phyloP scores from a whole-genome alignment of 2,329 filamentous ascomycete genomes.

The Drechslerella coelobrocha region DNA sequence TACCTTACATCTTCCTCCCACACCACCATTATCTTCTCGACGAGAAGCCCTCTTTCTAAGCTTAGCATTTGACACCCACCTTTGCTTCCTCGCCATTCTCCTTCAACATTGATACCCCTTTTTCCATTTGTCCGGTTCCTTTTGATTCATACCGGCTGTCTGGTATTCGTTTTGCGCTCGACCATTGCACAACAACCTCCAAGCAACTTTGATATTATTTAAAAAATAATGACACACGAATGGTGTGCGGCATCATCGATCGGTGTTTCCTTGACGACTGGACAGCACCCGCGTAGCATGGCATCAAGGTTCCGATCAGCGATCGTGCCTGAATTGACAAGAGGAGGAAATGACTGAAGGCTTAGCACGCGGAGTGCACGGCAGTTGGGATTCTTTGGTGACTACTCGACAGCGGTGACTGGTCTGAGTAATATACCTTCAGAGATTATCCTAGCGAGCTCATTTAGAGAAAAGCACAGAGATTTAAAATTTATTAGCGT shows the following conservation, averaged over 20 bases:
- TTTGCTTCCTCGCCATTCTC: constrained; percentile 8
- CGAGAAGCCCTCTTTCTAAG: constrained; percentile 18
- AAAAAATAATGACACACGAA: constrained; percentile 19
- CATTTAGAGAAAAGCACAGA: background rate
- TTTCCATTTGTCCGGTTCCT: constrained; percentile 6
- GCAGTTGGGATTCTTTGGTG: background rate
- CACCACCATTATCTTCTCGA: constrained; percentile 8
- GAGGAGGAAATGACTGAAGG: background rate
- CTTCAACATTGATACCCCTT: constrained; percentile 44
- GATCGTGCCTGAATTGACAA: background rate
- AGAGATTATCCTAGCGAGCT: background rate
- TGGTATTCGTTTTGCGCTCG: constrained; percentile 7
- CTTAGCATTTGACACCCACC: constrained; percentile 15
- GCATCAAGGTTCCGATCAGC: background rate
- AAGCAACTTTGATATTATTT: constrained; percentile 9
- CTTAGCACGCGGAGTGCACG: background rate
- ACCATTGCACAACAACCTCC: constrained; percentile 12
- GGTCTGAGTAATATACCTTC: background rate
- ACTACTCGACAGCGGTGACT: constrained; percentile 1
- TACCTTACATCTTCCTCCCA: constrained; percentile 5
- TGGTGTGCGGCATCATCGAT: constrained; percentile 10
- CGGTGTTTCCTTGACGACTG: background rate
- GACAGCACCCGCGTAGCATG: background rate
- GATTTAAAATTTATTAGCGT: background rate
- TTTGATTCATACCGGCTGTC: background rate